These are phyloP conservation scores for Apiospora aurea DNA, from an alignment of 2,329 filamentous ascomycete genomes.

Conservation along the genomic window DNA sequence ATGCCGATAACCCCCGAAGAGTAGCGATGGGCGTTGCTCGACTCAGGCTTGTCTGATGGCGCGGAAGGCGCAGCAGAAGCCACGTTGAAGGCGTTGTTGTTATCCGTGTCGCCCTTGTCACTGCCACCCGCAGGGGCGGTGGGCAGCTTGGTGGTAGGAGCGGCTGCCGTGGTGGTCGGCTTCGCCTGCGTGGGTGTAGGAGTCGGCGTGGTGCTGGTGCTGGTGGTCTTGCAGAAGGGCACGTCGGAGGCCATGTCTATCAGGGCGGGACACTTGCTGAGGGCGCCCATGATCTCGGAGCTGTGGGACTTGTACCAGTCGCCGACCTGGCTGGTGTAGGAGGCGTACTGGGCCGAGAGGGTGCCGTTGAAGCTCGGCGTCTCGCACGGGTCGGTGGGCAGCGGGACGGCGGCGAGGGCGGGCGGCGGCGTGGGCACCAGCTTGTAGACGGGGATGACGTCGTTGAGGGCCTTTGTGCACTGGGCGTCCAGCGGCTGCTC, in stretches of 20 bases:
- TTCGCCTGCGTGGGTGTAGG: too few relatives aligned
- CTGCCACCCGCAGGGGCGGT: not conserved
- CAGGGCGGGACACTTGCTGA: conserved; percentile 33
- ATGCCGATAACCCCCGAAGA: conserved; percentile 28
- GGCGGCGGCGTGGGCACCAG: conserved; percentile 33
- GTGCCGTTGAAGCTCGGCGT: conserved; percentile 34
- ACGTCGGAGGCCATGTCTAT: conserved; percentile 24
- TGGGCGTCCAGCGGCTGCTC: conserved; percentile 30
- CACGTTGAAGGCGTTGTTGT: not conserved
- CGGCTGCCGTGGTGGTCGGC: not conserved
- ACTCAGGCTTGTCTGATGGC: not conserved
- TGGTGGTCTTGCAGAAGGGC: conserved; percentile 32
- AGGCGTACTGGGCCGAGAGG: conserved; percentile 31
- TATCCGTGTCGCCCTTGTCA: not conserved
- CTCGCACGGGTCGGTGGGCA: conserved; percentile 35
- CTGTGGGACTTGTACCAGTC: conserved; percentile 36
- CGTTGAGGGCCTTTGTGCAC: conserved; percentile 33
- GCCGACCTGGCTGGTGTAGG: conserved; percentile 33
- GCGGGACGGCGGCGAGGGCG: conserved; percentile 28
- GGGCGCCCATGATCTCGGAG: conserved; percentile 30
- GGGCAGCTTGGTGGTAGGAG: not conserved
- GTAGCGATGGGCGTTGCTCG: not conserved
- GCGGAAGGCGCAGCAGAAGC: conserved; percentile 14
- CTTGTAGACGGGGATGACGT: conserved; percentile 31
- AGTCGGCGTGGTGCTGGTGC: conserved; percentile 5